Base-by-base conservation (phyloP, 75 land plant genomes). In the Isoetes taiwanensis region DNA sequence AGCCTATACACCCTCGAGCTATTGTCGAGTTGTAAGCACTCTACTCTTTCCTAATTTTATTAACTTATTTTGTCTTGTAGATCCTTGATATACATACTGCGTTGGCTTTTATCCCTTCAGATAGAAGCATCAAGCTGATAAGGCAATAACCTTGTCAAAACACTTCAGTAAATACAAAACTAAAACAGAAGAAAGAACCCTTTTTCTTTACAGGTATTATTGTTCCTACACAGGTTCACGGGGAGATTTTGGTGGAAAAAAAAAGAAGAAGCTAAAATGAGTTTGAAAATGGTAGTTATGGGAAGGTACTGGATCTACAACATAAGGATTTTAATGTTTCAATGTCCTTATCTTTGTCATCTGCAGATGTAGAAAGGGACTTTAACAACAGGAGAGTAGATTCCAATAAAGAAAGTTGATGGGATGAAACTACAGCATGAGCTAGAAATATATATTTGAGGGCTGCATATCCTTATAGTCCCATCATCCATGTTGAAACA, bases 251-350 rank as follows among this genome's bases (percentile, higher is more conserved):
- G 20, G 32, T 12, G 30, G 23, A 32, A 20, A 33, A 6, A 17
- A 12, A 2, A 20, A 10, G 6, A 12, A 34, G 2, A 25, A 17
- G 5, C 68, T 62, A 32, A 26, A 55, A 58, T n/a, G 53, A 42
- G 10, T 46, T 66, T 33, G 68, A 62, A 30, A 42, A 21, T 1
- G 68, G 68, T 3, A 54, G 68, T 2, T 66, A 58, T 32, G 68
- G 68, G 29, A 57, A 32, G 57, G 64, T 29, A 64, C 6, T 11
- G 12, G 4, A 17, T n/a, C 4, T n/a, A n/a, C 71, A 64, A 64
- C 80, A 80, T 82, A 72, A 79, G 0, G 86, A 0, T 64, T 80
- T n/a, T 80, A 82, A 55, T 58, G 64, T 3, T 16, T 1, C 3
- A 39, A 21, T 8, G 17, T 57, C 2, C 66, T 77, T 48, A 83